Conservation (phyloP, 2,329 filamentous ascomycete species). For the Diaporthe capsici region DNA sequence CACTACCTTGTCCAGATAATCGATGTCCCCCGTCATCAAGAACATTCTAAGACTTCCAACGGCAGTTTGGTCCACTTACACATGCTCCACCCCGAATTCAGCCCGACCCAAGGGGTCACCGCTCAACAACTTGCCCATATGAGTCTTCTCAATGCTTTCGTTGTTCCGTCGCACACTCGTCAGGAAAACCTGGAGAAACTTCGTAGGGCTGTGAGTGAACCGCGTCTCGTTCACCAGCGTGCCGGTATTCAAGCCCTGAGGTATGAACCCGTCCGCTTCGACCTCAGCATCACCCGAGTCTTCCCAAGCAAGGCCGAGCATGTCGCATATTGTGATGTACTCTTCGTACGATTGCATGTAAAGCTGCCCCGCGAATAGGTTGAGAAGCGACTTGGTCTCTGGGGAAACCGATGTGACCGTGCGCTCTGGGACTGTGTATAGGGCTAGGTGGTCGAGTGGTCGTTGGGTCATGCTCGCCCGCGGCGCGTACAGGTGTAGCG, state of each 20-base stretch:
- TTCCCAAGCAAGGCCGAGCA: slow-evolving; percentile 62
- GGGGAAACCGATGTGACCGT: slow-evolving; percentile 31
- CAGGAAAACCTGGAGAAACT: slow-evolving; percentile 55
- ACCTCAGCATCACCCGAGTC: slow-evolving; percentile 42
- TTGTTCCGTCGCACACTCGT: slow-evolving; percentile 56
- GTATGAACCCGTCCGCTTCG: slow-evolving; percentile 53
- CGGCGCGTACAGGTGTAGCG: slow-evolving; percentile 67
- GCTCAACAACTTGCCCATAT: slow-evolving; percentile 56
- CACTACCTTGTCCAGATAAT: too few species aligned
- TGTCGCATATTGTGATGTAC: slow-evolving; percentile 66
- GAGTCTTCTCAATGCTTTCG: slow-evolving; percentile 56
- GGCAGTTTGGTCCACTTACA: background rate
- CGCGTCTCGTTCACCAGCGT: slow-evolving; percentile 43
- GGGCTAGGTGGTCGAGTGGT: slow-evolving; percentile 60
- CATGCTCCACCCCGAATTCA: slow-evolving; percentile 41
- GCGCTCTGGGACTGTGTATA: slow-evolving; percentile 56
- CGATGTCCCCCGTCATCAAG: too few species aligned
- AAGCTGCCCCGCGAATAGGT: slow-evolving; percentile 77
- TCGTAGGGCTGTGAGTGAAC: slow-evolving; percentile 54
- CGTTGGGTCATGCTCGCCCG: slow-evolving; percentile 54
- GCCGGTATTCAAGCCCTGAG: slow-evolving; percentile 31
- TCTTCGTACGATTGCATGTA: slow-evolving; percentile 70
- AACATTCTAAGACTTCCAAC: background rate
- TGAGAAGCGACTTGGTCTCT: slow-evolving; percentile 57
- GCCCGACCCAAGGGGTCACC: slow-evolving; percentile 45